Evolutionary conservation across 768 basidiomycete species (phyloP), one percentile per base, ranked within the genome.

Genomic region (Trichaptum fuscoviolaceum): DNA sequence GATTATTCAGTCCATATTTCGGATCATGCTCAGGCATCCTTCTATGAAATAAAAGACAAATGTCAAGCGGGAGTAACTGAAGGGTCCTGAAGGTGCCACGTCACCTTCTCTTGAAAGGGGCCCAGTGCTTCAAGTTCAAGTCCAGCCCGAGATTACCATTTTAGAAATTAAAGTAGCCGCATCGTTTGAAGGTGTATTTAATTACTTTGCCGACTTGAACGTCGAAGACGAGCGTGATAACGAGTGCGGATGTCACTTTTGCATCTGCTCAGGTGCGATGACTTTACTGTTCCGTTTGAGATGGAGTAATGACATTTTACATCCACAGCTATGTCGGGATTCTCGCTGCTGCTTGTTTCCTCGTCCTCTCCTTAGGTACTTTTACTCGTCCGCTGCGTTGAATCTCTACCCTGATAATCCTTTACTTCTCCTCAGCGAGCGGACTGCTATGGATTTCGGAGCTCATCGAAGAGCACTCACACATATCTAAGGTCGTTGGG

Each of bases 391-490:
- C 20, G 2, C 42, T 34, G 23, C 25, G 59, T 61, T 3, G 25
- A 30, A 30, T 30, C 30, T 8, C 59, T 30, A 62, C 52, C 24
- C 66, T 62, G 23, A 63, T 24, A 17, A 57, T 58, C 69, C 69
- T 57, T 72, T 62, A 66, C 63, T 68, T 1, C 34, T 61, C 25
- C 67, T 15, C 74, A 96, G 96, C 96, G 62, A 96, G 93, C 77
- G 96, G 96, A 7, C 81, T 99, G 59, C 79, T 99, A 65, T 98
- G 96, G 82, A 80, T 96, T 35, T 95, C 96, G 1, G 96, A 99
- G 75, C 76, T 98, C 35, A 98, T 99, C 68, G 96, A 99, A 76
- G 96, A 99, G 74, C 90, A 96, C 75, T 88, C 94, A 15, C 85
- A 85, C 60, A 73, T 84, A 65, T 92, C 97, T 15, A 99, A 98